Evolutionary conservation across 2,329 filamentous ascomycete genomes (phyloP), one percentile per base, ranked within the genome.

Genomic region (Aspergillus pseudoterreus): DNA sequence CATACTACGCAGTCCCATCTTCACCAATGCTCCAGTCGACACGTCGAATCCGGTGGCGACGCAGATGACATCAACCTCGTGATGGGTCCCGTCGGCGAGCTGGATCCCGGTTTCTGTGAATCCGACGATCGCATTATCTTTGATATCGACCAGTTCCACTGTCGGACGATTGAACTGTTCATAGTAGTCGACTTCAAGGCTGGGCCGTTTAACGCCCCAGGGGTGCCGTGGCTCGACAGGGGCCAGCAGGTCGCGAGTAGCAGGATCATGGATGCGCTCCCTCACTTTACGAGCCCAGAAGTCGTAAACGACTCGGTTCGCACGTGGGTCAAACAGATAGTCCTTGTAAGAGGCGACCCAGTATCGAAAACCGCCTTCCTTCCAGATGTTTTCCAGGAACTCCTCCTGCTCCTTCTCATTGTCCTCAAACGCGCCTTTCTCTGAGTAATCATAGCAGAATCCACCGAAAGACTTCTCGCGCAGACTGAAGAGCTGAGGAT

Each of bases 301-400:
- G 2, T 77, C 67, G 59, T 83, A 84, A 0, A 75, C 71, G 52
- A 77, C 71, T n/a, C 72, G 63, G 59, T 84, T 85, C 2, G 80
- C 78, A 9, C 78, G 70, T 0, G 69, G 35, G 24, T 73, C 66
- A 15, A 67, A 63, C 4, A 83, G 55, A 45, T 74, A 72, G 49
- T 86, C 82, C 48, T 77, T 77, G 69, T 83, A 85, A 2, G 72
- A 63, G 0, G 69, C 70, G 2, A 83, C 70, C 79, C 80, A 82
- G 63, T 73, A 81, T 1, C 70, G 69, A 65, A 84, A 84, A 0
- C 81, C 82, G 2, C 80, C 81, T 0, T 72, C 65, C 4, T 67
- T 53, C 76, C 79, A 83, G 11, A 78, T 61, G 2, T 66, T 57
- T 49, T 83, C 75, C 51, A 78, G 80, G n/a, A 77, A 68, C 1